Percentiles rank a stretch among this genome's conserved stretches.
These are phyloP conservation scores for Gypsophila paniculata DNA, from an alignment of 179 eudicot species.

Conservation along the genomic window DNA sequence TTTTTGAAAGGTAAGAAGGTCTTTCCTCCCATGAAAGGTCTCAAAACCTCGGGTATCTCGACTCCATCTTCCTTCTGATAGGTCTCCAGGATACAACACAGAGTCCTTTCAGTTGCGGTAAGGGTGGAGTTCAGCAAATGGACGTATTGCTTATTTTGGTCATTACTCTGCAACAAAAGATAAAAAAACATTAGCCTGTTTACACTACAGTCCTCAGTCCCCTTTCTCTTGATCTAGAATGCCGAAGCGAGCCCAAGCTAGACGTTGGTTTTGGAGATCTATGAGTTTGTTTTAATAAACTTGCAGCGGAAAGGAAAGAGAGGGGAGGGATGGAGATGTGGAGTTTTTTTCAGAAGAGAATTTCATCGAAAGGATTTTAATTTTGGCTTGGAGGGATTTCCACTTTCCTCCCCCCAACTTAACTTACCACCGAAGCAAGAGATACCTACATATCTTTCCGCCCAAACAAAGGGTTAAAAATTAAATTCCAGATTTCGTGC, in stretches of 20 bases:
- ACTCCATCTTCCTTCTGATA: conserved; percentile 85
- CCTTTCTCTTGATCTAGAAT: background rate
- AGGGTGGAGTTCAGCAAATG: conserved; percentile 89
- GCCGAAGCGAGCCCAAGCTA: background rate
- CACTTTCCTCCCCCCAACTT: too few species aligned
- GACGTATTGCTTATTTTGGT: conserved; percentile 68
- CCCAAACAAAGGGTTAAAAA: too few species aligned
- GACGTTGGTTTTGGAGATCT: background rate
- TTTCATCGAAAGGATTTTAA: too few species aligned
- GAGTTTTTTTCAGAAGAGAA: too few species aligned
- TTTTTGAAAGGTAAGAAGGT: conserved; percentile 67
- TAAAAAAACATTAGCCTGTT: too few species aligned
- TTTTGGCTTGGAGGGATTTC: too few species aligned
- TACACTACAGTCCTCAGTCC: background rate
- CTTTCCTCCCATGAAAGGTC: conserved; percentile 63
- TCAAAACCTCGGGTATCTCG: conserved; percentile 66
- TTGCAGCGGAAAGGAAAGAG: too few species aligned
- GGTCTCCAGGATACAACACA: conserved; percentile 87
- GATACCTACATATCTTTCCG: too few species aligned
- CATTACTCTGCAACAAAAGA: conserved; percentile 51
- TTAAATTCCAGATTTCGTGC: background rate
- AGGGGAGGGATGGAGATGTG: too few species aligned
- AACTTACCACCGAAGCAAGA: too few species aligned
- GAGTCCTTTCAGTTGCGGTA: conserved; percentile 82
- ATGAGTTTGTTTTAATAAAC: too few species aligned